These are phyloP conservation scores for Pseudomonodictys pantanalensis DNA, from an alignment of 495 filamentous ascomycete species.

Conservation along the genomic window DNA sequence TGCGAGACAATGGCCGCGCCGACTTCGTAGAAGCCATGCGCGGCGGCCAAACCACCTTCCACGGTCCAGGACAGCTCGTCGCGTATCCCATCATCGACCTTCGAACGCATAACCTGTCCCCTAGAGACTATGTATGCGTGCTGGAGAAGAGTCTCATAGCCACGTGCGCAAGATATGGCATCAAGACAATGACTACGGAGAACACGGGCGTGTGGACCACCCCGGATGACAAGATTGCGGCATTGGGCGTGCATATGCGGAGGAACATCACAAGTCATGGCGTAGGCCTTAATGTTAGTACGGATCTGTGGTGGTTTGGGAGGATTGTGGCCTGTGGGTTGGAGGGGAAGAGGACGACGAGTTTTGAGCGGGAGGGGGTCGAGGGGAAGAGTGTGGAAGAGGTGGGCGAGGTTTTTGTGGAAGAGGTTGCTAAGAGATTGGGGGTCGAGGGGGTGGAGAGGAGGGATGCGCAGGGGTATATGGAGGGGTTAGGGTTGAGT, in stretches of 20 bases:
- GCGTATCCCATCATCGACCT: conserved; percentile 86
- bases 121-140: conserved; percentile 66
- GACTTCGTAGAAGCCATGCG: conserved; percentile 68
- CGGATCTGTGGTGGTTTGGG: conserved; percentile 66
- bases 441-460: conserved; percentile 16
- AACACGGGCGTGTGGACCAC: conserved; percentile 78
- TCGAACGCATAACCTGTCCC: conserved; percentile 50
- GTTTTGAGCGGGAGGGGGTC: conserved; percentile 46
- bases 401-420: conserved; percentile 38
- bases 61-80: conserved; percentile 89
- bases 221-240: conserved; percentile 67
- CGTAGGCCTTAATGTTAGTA: conserved; percentile 75
- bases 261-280: conserved; percentile 84
- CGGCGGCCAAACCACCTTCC: conserved; percentile 91
- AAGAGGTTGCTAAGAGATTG: conserved; percentile 32
- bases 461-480: neutral
- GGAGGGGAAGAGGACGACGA: conserved; percentile 72
- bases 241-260: conserved; percentile 82
- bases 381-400: conserved; percentile 33
- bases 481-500: neutral
- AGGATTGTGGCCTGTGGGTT: conserved; percentile 87
- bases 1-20: conserved; percentile 49
- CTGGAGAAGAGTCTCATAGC: conserved; percentile 74
- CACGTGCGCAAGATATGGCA: conserved; percentile 54
- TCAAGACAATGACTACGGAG: conserved; percentile 61